Evolutionary conservation across 371 early-diverging fungal genomes (phyloP).

Genomic region (Lichtheimia ornata): DNA sequence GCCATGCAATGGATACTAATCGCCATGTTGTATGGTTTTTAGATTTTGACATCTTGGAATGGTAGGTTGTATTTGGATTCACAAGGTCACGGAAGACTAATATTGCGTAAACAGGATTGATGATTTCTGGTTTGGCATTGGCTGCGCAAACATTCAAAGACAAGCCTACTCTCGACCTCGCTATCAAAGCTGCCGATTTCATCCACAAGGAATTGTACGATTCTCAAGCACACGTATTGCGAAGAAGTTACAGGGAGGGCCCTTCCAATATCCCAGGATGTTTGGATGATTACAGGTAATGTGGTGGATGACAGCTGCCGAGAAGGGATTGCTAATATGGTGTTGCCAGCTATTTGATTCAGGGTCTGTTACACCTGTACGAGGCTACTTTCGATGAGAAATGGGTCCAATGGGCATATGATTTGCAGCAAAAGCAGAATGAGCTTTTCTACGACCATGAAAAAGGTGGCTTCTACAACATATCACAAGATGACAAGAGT

Average conservation of each 20-base stretch:
- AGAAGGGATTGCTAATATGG: background rate
- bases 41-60: slow-evolving; percentile 51
- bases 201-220: slow-evolving; percentile 48
- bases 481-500: slow-evolving; percentile 36
- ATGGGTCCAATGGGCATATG: slow-evolving; percentile 65
- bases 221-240: slow-evolving; percentile 27
- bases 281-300: slow-evolving; percentile 65
- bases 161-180: slow-evolving; percentile 32
- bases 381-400: slow-evolving; percentile 51
- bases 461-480: slow-evolving; percentile 57
- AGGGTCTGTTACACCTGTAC: slow-evolving; percentile 61
- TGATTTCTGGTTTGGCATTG: slow-evolving; percentile 56
- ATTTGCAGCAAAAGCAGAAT: slow-evolving; percentile 58
- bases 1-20: background rate
- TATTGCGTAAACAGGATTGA: slow-evolving; percentile 34
- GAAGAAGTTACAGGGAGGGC: slow-evolving; percentile 52
- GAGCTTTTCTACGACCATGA: slow-evolving; percentile 58
- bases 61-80: slow-evolving; percentile 17
- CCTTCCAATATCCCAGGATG: slow-evolving; percentile 56
- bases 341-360: slow-evolving; percentile 31
- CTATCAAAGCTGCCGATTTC: slow-evolving; percentile 53
- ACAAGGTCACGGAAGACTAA: background rate
- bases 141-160: slow-evolving; percentile 49
- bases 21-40: background rate
- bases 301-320: background rate